Evolutionary conservation across 805 yeast genomes (phyloP).

Genomic region (Scheffersomyces coipomensis): DNA sequence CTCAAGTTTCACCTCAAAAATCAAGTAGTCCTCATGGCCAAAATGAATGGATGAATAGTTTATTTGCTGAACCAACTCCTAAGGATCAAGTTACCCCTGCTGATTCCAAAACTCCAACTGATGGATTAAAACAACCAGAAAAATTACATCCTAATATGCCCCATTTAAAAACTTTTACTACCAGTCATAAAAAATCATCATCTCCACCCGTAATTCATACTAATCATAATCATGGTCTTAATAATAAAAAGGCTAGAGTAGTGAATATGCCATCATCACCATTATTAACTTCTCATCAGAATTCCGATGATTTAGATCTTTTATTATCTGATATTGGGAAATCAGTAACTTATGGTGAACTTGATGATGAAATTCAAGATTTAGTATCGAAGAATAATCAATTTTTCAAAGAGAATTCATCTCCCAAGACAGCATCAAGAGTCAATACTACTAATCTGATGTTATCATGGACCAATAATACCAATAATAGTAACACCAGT

Average conservation of each 20-base stretch:
- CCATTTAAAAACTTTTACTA: conserved; percentile 28
- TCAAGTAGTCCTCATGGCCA: conserved; percentile 37
- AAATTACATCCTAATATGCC: conserved; percentile 24
- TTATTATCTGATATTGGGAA: conserved; percentile 12
- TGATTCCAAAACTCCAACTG: conserved; percentile 18
- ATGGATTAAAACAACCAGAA: conserved; percentile 8
- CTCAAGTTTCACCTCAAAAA: conserved; percentile 24
- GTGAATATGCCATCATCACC: conserved; percentile 44
- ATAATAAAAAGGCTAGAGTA: conserved; percentile 18
- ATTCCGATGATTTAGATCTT: conserved; percentile 9
- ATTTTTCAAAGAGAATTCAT: conserved; percentile 22
- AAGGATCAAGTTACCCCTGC: conserved; percentile 27
- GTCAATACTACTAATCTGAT: conserved; percentile 34
- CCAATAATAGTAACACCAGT: conserved; percentile 1
- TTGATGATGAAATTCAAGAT: conserved; percentile 19
- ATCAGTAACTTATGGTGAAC: conserved; percentile 11
- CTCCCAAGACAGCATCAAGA: conserved; percentile 31
- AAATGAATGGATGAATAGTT: conserved; percentile 42
- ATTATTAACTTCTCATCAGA: conserved; percentile 18
- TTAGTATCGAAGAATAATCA: conserved; percentile 7
- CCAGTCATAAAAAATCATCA: conserved; percentile 22
- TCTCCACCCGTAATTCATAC: too few species aligned
- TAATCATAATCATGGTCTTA: conserved; percentile 12
- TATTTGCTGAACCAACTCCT: conserved; percentile 44
- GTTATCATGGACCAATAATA: conserved; percentile 18